These are phyloP conservation scores for Rhizopogon salebrosus DNA, from an alignment of 768 basidiomycete species.

Conservation along the genomic window DNA sequence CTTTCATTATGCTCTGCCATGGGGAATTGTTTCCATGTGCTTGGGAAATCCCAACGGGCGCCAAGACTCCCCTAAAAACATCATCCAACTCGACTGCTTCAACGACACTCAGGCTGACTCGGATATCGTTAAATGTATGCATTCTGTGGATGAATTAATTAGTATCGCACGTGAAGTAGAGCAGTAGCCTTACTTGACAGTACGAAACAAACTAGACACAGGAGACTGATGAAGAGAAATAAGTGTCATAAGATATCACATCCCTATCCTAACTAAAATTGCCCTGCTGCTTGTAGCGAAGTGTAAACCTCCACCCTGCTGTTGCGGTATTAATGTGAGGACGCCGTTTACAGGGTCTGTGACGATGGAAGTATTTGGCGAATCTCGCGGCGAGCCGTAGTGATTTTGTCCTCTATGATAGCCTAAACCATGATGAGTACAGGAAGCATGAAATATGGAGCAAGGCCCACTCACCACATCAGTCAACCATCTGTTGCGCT, in stretches of 20 bases:
- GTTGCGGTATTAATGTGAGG: not conserved
- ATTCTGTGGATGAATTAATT: too few species aligned
- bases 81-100: too few species aligned
- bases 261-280: not conserved
- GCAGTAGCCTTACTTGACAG: too few species aligned
- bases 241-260: not conserved
- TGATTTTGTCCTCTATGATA: constrained; percentile 58
- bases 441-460: not conserved
- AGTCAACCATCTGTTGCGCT: constrained; percentile 50
- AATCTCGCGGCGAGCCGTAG: constrained; percentile 53
- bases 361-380: constrained; percentile 47
- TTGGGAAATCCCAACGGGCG: too few species aligned
- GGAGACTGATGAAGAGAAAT: not conserved
- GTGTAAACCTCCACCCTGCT: not conserved
- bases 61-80: too few species aligned
- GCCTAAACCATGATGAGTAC: constrained; percentile 32
- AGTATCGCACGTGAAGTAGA: too few species aligned
- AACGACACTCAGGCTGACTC: too few species aligned
- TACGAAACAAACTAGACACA: too few species aligned
- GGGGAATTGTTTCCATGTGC: too few species aligned
- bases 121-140: too few species aligned
- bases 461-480: constrained; percentile 44
- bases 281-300: not conserved
- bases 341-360: not conserved
- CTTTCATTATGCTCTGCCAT: too few species aligned